Evolutionary conservation across 176 grass and related monocot genomes (phyloP), one percentile per base, ranked within the genome.

Genomic region (Oryza officinalis): DNA sequence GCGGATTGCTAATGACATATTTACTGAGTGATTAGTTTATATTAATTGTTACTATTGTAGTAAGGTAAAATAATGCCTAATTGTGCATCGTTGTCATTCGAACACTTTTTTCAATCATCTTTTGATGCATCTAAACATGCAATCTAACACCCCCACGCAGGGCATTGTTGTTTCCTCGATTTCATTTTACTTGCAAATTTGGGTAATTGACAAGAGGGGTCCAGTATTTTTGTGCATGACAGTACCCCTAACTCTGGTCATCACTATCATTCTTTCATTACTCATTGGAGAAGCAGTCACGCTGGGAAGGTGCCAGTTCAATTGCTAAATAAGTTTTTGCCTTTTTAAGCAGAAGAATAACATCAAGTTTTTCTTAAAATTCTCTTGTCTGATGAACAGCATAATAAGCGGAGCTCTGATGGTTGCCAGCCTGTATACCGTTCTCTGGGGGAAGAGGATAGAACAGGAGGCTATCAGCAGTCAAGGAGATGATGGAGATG

Each of bases 151-250:
- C 17, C 15, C 49, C 17, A 54, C 20, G 17, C 78, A 88, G 78
- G 73, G 69, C 28, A 41, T 88, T 47, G 28, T 78, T n/a, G 46
- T 85, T 59, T 78, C 47, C 1, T 80, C 83, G 25, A 47, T 89
- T 38, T 22, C 72, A 28, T 84, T 49, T 44, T 87, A 85, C 74
- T 12, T 91, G 72, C 89, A 89, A 74, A 54, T 88, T 63, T 91
- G 92, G 89, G 22, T 77, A 25, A 81, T 89, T 69, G 71, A 81
- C 31, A 84, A 70, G 78, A 73, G 45, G 71, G 89, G 89, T 2
- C 80, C 89, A 33, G 86, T 91, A 41, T 91, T 89, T 15, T 33
- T 94, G 69, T 49, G 26, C 14, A 77, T 91, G 83, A 88, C 83
- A 5, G 65, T 26, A 65, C 89, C 89, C 11, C 35, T 87, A 46